Conservation (phyloP, 2,329 filamentous ascomycete genomes). For the Volutella citrinella region DNA sequence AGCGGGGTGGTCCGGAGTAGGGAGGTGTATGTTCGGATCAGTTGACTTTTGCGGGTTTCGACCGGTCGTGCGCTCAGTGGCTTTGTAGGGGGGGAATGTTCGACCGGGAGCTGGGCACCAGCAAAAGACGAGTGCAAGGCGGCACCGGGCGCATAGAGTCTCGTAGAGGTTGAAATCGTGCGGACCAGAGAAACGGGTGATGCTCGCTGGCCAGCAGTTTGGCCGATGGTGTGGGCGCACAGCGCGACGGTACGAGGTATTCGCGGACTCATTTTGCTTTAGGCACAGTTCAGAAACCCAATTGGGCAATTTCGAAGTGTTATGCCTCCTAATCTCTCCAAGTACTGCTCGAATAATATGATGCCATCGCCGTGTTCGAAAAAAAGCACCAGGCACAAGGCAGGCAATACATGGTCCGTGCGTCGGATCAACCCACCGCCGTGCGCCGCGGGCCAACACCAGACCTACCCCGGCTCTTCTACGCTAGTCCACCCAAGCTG, state of each 20-base stretch:
- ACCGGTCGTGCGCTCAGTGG: constrained; percentile 84
- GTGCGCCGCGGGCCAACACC: too few relatives aligned
- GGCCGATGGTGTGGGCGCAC: too few relatives aligned
- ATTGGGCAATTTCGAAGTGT: too few relatives aligned
- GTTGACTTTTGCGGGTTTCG: constrained; percentile 85
- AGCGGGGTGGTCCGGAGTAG: constrained; percentile 81
- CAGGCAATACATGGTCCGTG: constrained; percentile 17
- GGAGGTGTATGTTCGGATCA: constrained; percentile 82
- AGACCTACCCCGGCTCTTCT: too few relatives aligned
- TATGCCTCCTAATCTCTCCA: too few relatives aligned
- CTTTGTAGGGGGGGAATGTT: constrained; percentile 65
- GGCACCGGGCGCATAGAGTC: constrained; percentile 23
- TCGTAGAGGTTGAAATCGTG: constrained; percentile 25
- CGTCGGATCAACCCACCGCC: constrained; percentile 24
- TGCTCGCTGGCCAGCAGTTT: too few relatives aligned
- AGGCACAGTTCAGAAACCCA: too few relatives aligned
- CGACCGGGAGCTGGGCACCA: constrained; percentile 36
- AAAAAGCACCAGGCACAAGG: constrained; percentile 11
- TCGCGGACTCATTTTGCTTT: too few relatives aligned
- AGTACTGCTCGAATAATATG: too few relatives aligned
- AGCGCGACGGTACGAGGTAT: constrained; percentile 20
- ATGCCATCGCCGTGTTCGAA: constrained; percentile 14
- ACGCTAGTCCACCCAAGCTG: too few relatives aligned
- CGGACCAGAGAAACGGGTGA: constrained; percentile 20
- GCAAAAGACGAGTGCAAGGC: too few relatives aligned